A percentile compares a stretch with the other conserved stretches of the same genome.
Conservation (phyloP, 164 flowering plant genomes). For the Chimonanthus salicifolius region DNA sequence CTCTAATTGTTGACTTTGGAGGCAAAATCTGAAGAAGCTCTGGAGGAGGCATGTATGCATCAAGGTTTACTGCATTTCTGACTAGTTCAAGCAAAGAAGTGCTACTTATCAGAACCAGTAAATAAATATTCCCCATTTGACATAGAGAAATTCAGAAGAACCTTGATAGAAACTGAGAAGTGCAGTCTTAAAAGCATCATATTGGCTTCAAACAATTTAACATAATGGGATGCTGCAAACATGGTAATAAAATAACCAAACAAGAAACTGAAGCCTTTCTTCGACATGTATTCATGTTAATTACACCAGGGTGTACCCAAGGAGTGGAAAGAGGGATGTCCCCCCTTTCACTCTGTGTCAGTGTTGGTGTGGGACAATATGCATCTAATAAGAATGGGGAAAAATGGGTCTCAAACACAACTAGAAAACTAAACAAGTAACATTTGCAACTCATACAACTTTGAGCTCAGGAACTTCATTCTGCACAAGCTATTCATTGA, state of each 20-base stretch:
- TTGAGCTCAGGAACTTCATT: neutral
- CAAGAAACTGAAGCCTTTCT: neutral
- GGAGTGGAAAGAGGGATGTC: neutral
- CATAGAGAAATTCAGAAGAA: neutral
- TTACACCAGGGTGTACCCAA: neutral
- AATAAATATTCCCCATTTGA: neutral
- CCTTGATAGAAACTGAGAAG: neutral
- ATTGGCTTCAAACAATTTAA: neutral
- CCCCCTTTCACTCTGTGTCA: neutral
- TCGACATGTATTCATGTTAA: neutral
- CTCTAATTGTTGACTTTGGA: constrained; percentile 63
- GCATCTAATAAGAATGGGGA: no score
- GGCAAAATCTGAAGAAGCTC: constrained; percentile 97
- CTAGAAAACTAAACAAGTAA: neutral
- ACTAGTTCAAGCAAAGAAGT: constrained; percentile 41
- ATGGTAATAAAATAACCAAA: neutral
- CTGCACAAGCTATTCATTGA: neutral
- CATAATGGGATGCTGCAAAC: neutral
- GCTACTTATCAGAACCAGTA: constrained; percentile 4
- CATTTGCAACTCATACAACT: neutral
- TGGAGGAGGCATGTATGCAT: constrained; percentile 66
- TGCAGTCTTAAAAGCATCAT: neutral
- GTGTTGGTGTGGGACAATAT: no score
- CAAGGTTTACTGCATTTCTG: constrained; percentile 67
- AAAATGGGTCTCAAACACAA: no score